Percentiles rank a stretch among this genome's conserved stretches.
These are phyloP conservation scores for Penicillium capsulatum DNA, from an alignment of 2,329 filamentous ascomycete species.

Conservation along the genomic window DNA sequence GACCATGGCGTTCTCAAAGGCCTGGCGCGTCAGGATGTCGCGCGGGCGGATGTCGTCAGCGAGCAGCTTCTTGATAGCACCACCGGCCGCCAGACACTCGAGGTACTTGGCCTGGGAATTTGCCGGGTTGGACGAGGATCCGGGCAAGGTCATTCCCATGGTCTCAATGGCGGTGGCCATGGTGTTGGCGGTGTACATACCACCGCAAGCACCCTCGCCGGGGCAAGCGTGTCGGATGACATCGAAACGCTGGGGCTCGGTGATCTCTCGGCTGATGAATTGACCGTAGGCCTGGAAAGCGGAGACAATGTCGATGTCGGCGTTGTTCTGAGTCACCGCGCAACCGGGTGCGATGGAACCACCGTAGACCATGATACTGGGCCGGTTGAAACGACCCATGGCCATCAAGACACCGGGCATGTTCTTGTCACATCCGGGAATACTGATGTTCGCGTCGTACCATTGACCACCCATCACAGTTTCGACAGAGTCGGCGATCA, in stretches of 20 bases:
- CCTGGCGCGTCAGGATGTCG: slow-evolving; percentile 74
- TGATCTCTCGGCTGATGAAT: slow-evolving; percentile 87
- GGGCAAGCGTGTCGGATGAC: slow-evolving; percentile 91
- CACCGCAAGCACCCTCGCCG: slow-evolving; percentile 76
- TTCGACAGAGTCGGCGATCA: slow-evolving; percentile 97
- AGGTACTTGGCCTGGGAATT: slow-evolving; percentile 66
- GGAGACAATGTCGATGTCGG: slow-evolving; percentile 85
- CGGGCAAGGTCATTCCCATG: slow-evolving; percentile 74
- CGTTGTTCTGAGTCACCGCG: slow-evolving; percentile 66
- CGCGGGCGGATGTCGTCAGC: slow-evolving; percentile 71
- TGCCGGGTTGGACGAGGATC: slow-evolving; percentile 74
- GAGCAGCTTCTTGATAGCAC: slow-evolving; percentile 69
- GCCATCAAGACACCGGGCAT: slow-evolving; percentile 92
- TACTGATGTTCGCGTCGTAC: slow-evolving; percentile 96
- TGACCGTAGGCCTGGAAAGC: slow-evolving; percentile 98
- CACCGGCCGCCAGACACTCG: slow-evolving; percentile 68
- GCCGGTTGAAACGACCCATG: slow-evolving; percentile 91
- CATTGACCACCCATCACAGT: slow-evolving; percentile 98
- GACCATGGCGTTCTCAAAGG: slow-evolving; percentile 82
- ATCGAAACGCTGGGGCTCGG: slow-evolving; percentile 85
- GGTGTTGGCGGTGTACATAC: slow-evolving; percentile 78
- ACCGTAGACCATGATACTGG: slow-evolving; percentile 96
- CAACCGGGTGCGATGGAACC: slow-evolving; percentile 92
- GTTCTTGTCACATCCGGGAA: slow-evolving; percentile 99
- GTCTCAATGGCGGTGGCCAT: slow-evolving; percentile 71